phyloP scores from a whole-genome alignment of 192 early-diverging fungal genomes.

The Ramicandelaber brevisporus region DNA sequence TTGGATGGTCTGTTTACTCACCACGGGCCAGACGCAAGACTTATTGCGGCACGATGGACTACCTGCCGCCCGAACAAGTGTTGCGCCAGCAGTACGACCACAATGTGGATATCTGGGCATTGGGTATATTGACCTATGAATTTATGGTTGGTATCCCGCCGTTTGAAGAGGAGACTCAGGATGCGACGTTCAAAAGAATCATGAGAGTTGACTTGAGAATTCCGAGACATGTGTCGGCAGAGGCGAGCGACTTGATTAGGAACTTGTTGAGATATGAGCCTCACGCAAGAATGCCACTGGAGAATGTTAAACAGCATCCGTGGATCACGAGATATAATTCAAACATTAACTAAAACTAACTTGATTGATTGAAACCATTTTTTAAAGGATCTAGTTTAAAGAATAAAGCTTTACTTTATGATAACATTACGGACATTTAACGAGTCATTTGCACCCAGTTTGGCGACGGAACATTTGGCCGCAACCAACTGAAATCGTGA shows the following conservation, averaged over 20 bases:
- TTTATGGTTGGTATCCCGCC: constrained; percentile 56
- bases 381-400: too few species aligned
- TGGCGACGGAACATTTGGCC: too few species aligned
- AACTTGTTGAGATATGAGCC: constrained; percentile 34
- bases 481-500: too few species aligned
- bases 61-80: constrained; percentile 70
- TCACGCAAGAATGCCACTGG: constrained; percentile 27
- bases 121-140: constrained; percentile 63
- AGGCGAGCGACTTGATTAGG: constrained; percentile 48
- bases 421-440: too few species aligned
- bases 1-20: constrained; percentile 71
- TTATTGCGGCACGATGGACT: constrained; percentile 68
- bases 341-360: too few species aligned
- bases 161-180: constrained; percentile 33
- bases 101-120: constrained; percentile 54
- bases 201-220: constrained; percentile 38
- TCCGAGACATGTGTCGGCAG: constrained; percentile 32
- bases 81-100: constrained; percentile 35
- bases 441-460: too few species aligned
- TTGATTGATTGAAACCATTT: too few species aligned
- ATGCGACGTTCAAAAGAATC: constrained; percentile 41
- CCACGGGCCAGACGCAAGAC: constrained; percentile 40
- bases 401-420: too few species aligned
- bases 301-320: constrained; percentile 39
- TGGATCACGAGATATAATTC: too few species aligned